These are phyloP conservation scores for Neurospora sp. DNA, from an alignment of 495 filamentous ascomycete genomes.

Conservation along the genomic window DNA sequence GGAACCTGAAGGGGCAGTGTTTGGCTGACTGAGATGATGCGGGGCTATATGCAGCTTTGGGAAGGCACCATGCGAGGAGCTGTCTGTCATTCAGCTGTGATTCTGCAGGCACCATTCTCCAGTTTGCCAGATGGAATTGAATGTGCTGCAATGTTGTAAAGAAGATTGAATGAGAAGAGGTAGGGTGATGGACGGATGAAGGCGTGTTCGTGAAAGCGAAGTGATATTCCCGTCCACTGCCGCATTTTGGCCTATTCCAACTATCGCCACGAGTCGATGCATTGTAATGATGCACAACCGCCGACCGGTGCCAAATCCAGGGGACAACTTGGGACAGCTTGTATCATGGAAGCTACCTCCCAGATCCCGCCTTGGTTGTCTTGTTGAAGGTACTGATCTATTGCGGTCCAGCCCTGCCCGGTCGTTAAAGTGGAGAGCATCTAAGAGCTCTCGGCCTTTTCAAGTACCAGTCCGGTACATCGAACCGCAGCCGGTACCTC, in stretches of 20 bases:
- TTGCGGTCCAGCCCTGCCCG: neutral
- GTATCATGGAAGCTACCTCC: too few relatives aligned
- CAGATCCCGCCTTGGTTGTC: neutral
- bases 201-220: neutral
- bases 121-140: neutral
- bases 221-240: too few relatives aligned
- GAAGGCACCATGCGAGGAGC: neutral
- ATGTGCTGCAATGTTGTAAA: neutral
- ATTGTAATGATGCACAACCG: too few relatives aligned
- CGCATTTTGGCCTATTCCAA: neutral
- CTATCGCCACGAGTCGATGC: neutral
- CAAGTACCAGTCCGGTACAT: neutral
- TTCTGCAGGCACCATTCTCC: neutral
- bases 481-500: neutral
- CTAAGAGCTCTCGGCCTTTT: neutral
- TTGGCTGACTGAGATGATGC: constrained; percentile 1
- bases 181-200: neutral
- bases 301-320: too few relatives aligned
- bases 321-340: too few relatives aligned
- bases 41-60: constrained; percentile 11
- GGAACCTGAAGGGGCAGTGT: neutral
- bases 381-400: neutral
- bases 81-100: neutral
- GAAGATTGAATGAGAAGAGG: neutral
- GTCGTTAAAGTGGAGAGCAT: neutral